phyloP scores from a whole-genome alignment of 306 rosid genomes.

The Casuarina glauca region DNA sequence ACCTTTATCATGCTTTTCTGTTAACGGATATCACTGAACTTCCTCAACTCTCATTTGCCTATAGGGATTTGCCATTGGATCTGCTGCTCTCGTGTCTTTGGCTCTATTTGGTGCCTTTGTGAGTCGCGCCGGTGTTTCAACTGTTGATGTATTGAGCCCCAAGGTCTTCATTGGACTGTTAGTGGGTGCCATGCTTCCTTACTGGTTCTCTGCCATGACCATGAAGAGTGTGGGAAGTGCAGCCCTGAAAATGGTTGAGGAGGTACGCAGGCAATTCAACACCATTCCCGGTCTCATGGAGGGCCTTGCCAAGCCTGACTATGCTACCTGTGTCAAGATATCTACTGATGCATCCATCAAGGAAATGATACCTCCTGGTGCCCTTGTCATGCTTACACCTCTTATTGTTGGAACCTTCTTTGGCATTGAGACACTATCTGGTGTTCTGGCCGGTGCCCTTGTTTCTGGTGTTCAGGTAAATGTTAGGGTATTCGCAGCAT shows the following conservation, averaged over 20 bases:
- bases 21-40: constrained; percentile 4
- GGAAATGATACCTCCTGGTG: constrained; percentile 91
- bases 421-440: constrained; percentile 74
- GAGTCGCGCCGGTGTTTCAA: constrained; percentile 65
- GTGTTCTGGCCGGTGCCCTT: constrained; percentile 76
- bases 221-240: constrained; percentile 94
- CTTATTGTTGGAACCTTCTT: constrained; percentile 71
- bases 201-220: constrained; percentile 93
- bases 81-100: constrained; percentile 75
- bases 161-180: constrained; percentile 78
- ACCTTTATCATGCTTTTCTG: not conserved
- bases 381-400: constrained; percentile 83
- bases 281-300: constrained; percentile 76
- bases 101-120: constrained; percentile 81
- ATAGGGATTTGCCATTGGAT: constrained; percentile 81
- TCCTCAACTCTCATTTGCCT: not conserved
- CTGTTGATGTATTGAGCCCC: constrained; percentile 80
- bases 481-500: not conserved
- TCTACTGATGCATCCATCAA: constrained; percentile 85
- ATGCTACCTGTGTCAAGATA: constrained; percentile 79
- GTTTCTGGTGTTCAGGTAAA: constrained; percentile 85
- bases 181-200: constrained; percentile 86
- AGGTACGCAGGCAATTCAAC: constrained; percentile 83
- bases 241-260: constrained; percentile 85
- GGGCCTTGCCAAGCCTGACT: constrained; percentile 69